phyloP scores from a whole-genome alignment of 441 rosid species.

The Corymbia calophylla region DNA sequence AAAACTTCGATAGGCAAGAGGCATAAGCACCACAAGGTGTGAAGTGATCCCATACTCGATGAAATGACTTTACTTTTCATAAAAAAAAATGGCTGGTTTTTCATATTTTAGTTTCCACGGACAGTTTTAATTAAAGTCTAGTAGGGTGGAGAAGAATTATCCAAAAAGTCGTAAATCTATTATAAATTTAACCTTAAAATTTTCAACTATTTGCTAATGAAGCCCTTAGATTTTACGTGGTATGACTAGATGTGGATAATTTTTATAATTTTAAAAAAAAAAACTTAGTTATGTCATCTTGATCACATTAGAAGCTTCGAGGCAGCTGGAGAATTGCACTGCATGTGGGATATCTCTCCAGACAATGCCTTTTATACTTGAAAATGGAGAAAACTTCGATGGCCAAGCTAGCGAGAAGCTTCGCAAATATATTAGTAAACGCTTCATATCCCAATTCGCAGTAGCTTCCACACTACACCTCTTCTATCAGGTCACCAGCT shows the following conservation, averaged over 20 bases:
- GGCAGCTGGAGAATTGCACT: not conserved
- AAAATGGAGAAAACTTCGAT: not conserved
- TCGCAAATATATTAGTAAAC: not conserved
- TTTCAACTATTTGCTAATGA: not conserved
- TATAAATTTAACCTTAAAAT: not conserved
- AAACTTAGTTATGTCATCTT: not conserved
- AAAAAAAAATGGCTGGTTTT: not conserved
- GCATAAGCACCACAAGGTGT: not conserved
- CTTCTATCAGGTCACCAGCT: not conserved
- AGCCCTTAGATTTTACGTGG: rapidly evolving
- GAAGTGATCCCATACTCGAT: not conserved
- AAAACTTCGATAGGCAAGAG: not conserved
- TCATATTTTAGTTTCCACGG: not conserved
- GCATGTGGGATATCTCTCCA: not conserved
- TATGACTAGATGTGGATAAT: rapidly evolving
- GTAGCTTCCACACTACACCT: not conserved
- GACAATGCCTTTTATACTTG: not conserved
- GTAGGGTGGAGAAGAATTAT: not conserved
- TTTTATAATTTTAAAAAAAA: not conserved
- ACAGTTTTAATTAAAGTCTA: not conserved
- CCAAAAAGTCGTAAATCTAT: not conserved
- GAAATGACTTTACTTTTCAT: not conserved
- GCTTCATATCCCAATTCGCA: not conserved
- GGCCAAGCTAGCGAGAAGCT: not conserved
- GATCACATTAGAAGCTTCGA: not conserved